Conservation (phyloP, 2,329 filamentous ascomycete species). For the Penicillium frequentans region DNA sequence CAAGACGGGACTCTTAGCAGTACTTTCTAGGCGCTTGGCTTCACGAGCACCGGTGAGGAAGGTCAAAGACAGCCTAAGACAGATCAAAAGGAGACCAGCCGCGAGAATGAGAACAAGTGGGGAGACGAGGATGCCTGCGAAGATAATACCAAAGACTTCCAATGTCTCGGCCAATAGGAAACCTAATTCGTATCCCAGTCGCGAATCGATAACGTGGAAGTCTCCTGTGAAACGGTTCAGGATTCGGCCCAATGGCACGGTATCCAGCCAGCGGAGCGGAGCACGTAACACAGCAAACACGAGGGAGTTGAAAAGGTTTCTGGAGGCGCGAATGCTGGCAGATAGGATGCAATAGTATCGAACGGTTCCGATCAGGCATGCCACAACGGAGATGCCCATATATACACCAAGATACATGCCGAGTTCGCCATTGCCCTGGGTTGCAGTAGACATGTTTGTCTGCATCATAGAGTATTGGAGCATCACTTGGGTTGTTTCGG, state of each 20-base stretch:
- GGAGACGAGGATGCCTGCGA: slow-evolving; percentile 59
- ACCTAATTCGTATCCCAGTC: slow-evolving; percentile 63
- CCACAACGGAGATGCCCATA: slow-evolving; percentile 57
- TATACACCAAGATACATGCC: slow-evolving; percentile 69
- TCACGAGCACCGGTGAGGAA: slow-evolving; percentile 74
- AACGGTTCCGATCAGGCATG: slow-evolving; percentile 60
- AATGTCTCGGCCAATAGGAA: slow-evolving; percentile 63
- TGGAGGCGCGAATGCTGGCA: slow-evolving; percentile 68
- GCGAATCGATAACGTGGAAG: slow-evolving; percentile 71
- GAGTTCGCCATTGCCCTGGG: slow-evolving; percentile 32
- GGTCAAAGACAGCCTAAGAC: slow-evolving; percentile 44
- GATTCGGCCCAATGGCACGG: slow-evolving; percentile 72
- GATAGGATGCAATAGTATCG: slow-evolving; percentile 65
- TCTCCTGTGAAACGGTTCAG: slow-evolving; percentile 78
- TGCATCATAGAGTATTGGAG: slow-evolving; percentile 17
- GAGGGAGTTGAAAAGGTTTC: slow-evolving; percentile 65
- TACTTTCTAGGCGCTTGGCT: slow-evolving; percentile 75
- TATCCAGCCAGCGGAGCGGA: slow-evolving; percentile 77
- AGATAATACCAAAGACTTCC: slow-evolving; percentile 63
- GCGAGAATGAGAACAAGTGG: slow-evolving; percentile 65
- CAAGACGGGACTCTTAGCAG: slow-evolving; percentile 74
- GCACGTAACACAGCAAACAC: slow-evolving; percentile 68
- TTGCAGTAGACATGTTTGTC: background rate
- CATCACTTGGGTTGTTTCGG: slow-evolving; percentile 14
- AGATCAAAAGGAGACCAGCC: slow-evolving; percentile 57